These are phyloP conservation scores for Coffea eugenioides DNA, from an alignment of 257 asterid genomes.

Conservation along the genomic window DNA sequence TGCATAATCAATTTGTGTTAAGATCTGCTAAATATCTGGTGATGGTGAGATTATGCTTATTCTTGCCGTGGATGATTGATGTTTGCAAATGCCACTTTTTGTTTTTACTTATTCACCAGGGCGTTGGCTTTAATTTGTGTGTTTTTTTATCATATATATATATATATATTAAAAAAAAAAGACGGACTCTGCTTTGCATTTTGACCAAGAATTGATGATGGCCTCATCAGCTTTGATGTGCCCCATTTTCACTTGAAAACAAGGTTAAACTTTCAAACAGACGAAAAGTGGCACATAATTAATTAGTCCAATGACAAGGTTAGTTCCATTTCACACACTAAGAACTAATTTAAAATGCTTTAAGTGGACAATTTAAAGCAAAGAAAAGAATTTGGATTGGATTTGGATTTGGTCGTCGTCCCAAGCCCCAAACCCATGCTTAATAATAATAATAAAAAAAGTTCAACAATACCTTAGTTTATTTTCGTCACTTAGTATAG, in stretches of 20 bases:
- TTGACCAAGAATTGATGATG: not conserved
- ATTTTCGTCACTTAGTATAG: too few relatives aligned
- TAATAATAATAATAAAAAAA: too few relatives aligned
- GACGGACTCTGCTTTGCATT: slow-evolving; percentile 4
- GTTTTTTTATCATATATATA: too few relatives aligned
- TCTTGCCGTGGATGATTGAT: not conserved
- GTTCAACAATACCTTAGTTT: too few relatives aligned
- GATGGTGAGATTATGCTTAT: slow-evolving; percentile 12
- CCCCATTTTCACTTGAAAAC: not conserved
- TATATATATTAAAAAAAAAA: not conserved
- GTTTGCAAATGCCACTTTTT: slow-evolving; percentile 15
- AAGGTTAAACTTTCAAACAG: not conserved
- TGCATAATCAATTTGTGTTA: not conserved
- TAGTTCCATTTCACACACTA: not conserved
- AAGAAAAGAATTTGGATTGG: too few relatives aligned
- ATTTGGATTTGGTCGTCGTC: not conserved
- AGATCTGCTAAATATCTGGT: not conserved
- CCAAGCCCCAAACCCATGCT: not conserved
- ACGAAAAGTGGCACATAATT: not conserved
- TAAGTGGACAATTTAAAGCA: too few relatives aligned
- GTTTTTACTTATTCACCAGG: not conserved
- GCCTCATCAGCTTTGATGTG: not conserved
- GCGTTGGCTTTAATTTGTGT: too few relatives aligned
- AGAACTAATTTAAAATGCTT: not conserved
- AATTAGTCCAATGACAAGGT: not conserved